Percentiles rank a stretch among this genome's conserved stretches.
Conservation (phyloP, 805 yeast species). For the Zygotorulaspora sp. region DNA sequence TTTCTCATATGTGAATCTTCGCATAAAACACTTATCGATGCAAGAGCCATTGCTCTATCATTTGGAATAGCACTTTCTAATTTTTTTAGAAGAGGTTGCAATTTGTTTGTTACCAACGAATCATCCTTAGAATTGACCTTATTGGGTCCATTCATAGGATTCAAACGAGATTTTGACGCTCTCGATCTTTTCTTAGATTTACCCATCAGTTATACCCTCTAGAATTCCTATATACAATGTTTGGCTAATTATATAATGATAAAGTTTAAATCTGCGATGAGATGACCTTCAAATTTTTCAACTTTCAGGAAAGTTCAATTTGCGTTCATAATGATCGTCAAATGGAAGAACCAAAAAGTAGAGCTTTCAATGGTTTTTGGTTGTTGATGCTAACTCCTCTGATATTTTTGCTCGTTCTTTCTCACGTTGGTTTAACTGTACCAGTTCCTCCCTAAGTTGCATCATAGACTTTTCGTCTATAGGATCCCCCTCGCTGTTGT, state of each 20-base stretch:
- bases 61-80: slow-evolving; percentile 58
- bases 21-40: slow-evolving; percentile 64
- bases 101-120: slow-evolving; percentile 47
- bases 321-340: neutral
- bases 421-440: slow-evolving; percentile 15
- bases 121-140: slow-evolving; percentile 45
- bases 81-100: slow-evolving; percentile 64
- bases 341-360: too few species aligned
- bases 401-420: slow-evolving; percentile 7
- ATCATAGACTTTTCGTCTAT: slow-evolving; percentile 24
- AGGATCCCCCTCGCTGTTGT: slow-evolving; percentile 41
- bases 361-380: too few species aligned
- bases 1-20: slow-evolving; percentile 65
- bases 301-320: slow-evolving; percentile 1
- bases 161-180: slow-evolving; percentile 40
- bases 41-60: slow-evolving; percentile 73
- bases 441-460: slow-evolving; percentile 18
- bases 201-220: slow-evolving; percentile 47
- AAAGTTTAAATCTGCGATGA: slow-evolving; percentile 6
- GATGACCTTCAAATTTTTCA: slow-evolving; percentile 16
- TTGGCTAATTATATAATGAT: slow-evolving; percentile 3
- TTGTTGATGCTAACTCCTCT: too few species aligned
- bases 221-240: slow-evolving; percentile 1
- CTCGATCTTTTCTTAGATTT: slow-evolving; percentile 66
- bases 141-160: slow-evolving; percentile 31